Evolutionary conservation across 208 protist genomes (phyloP), one percentile per base, ranked within the genome.

Genomic region (Leishmania martiniquensis): DNA sequence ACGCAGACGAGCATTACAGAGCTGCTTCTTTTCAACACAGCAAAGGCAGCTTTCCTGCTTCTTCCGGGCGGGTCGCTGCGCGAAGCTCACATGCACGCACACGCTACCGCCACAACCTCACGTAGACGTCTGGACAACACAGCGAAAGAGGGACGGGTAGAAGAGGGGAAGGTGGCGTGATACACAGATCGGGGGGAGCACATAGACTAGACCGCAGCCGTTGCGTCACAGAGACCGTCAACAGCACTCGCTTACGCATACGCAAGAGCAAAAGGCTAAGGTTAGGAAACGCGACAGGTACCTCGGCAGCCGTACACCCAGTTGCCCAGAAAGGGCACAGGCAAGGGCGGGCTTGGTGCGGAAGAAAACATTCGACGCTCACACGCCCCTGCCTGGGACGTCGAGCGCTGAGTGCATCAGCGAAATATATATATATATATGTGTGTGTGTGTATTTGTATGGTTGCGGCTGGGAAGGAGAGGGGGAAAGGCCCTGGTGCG

Each of bases 1-100:
- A 93, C 59, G 22, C 67, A 88, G n/a, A 93, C 89, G n/a, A 85
- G 75, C 86, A 90, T 92, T 20, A n/a, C 42, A 32, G 9, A 49
- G 17, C 10, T 22, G 20, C 7, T 29, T n/a, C 25, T n/a, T 49
- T 47, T 15, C 29, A 4, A 25, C 29, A 63, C 20, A 63, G 20
- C 57, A 29, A 37, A 37, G 20, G 5, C 29, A 5, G 12, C 57
- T 9, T 51, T 51, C 25, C 1, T 22, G 13, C 22, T 29, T 49
- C 22, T 20, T 49, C 39, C 20, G 15, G 1, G 17, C 65, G 10
- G 25, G 65, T 47, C n/a, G 39, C 12, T 34, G 49, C 25, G 25
- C 32, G 22, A 51, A 15, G 22, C 65, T 45, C 62, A 44, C 20
- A 44, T 20, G 32, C 4, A 7, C 65, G 65, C 65, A 49, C 65